Evolutionary conservation across 2,329 filamentous ascomycete species (phyloP).

Genomic region (Beauveria pseudobassiana): DNA sequence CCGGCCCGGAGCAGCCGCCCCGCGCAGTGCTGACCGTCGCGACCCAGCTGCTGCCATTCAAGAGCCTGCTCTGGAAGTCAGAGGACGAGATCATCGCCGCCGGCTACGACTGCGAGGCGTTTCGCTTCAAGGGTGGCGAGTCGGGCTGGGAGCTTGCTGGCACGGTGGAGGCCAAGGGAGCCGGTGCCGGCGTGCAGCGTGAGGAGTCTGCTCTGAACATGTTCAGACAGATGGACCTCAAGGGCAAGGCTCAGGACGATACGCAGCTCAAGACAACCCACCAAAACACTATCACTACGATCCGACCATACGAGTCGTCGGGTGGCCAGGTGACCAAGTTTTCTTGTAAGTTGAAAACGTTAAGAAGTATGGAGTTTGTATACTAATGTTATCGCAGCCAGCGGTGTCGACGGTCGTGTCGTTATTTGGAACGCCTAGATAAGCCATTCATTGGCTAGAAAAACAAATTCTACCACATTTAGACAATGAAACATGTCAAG

Average conservation of each 20-base stretch:
- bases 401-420: conserved; percentile 74
- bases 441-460: background rate
- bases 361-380: background rate
- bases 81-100: conserved; percentile 93
- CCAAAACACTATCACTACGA: conserved; percentile 88
- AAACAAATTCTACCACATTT: background rate
- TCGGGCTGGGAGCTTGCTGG: conserved; percentile 78
- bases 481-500: background rate
- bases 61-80: conserved; percentile 84
- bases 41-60: conserved; percentile 86
- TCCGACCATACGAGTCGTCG: conserved; percentile 66
- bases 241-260: conserved; percentile 85
- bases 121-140: conserved; percentile 74
- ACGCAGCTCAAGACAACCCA: conserved; percentile 92
- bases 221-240: conserved; percentile 98
- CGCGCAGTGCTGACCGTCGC: conserved; percentile 82
- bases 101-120: conserved; percentile 84
- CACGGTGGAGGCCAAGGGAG: conserved; percentile 68
- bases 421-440: conserved; percentile 66
- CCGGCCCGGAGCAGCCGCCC: conserved; percentile 82
- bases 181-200: conserved; percentile 51
- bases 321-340: conserved; percentile 66
- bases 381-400: conserved; percentile 45
- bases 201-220: conserved; percentile 96
- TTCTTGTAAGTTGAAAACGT: conserved; percentile 59